phyloP scores from a whole-genome alignment of 257 asterid genomes.

The Solanum boliviense region DNA sequence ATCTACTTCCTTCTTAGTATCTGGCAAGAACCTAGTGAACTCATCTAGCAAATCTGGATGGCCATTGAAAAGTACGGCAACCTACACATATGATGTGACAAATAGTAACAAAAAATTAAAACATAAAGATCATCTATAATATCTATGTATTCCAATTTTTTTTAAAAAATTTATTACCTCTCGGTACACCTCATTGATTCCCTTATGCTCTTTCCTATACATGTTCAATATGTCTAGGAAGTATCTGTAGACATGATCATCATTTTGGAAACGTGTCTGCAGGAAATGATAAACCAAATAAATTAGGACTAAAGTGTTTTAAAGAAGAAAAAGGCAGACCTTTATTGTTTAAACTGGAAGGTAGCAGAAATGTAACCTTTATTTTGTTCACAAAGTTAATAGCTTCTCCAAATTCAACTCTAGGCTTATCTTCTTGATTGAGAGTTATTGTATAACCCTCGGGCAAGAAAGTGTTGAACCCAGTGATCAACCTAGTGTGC shows the following conservation, averaged over 20 bases:
- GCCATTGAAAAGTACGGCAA: constrained; percentile 63
- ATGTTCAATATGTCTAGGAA: constrained; percentile 84
- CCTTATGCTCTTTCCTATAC: constrained; percentile 86
- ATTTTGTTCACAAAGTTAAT: constrained; percentile 82
- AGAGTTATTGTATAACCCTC: constrained; percentile 82
- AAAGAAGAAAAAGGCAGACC: not conserved
- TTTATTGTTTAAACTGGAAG: not conserved
- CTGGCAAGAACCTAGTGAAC: constrained; percentile 80
- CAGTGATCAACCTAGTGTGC: constrained; percentile 71
- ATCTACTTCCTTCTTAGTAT: constrained; percentile 59
- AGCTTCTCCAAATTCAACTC: constrained; percentile 81
- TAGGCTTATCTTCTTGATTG: constrained; percentile 64
- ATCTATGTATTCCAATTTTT: not conserved
- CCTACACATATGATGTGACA: constrained; percentile 27
- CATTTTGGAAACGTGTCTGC: constrained; percentile 80
- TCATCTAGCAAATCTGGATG: constrained; percentile 90
- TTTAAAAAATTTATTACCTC: constrained; percentile 36
- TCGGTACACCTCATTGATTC: constrained; percentile 67
- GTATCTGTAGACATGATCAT: constrained; percentile 82
- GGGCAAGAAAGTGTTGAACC: constrained; percentile 89
- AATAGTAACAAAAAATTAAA: not conserved
- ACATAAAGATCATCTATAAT: not conserved
- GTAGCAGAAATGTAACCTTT: constrained; percentile 42
- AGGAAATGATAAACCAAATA: constrained; percentile 4
- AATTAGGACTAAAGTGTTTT: not conserved